Conservation (phyloP, 2,329 filamentous ascomycete species). For the Calonectria naviculata region DNA sequence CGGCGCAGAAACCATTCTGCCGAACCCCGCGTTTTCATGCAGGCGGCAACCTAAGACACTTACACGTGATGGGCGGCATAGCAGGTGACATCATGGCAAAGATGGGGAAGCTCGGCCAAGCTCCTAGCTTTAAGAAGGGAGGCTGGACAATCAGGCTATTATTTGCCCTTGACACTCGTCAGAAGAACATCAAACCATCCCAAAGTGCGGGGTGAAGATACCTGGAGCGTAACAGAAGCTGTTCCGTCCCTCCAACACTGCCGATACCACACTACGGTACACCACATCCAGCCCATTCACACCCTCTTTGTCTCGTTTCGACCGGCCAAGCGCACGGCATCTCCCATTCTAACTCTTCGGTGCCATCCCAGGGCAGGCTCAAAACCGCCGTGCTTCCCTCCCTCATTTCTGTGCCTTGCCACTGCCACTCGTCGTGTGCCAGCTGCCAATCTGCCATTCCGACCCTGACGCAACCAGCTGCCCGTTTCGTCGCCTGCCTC, state of each 20-base stretch:
- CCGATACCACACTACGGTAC: constrained; percentile 9
- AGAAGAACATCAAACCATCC: constrained; percentile 21
- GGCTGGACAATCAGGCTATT: constrained; percentile 37
- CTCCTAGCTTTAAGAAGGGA: constrained; percentile 43
- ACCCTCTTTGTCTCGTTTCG: constrained; percentile 36
- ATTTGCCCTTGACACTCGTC: constrained; percentile 20
- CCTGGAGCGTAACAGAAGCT: constrained; percentile 38
- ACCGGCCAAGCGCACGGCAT: constrained; percentile 25
- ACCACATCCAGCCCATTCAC: constrained; percentile 8
- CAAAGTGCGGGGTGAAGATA: constrained; percentile 41
- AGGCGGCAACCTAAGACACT: constrained; percentile 30
- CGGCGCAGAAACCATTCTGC: constrained; percentile 30
- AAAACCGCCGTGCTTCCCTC: constrained; percentile 31
- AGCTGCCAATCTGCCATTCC: constrained; percentile 31
- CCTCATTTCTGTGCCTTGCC: constrained; percentile 39
- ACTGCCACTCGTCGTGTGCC: constrained; percentile 17
- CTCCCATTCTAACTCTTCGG: constrained; percentile 18
- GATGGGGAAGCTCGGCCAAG: constrained; percentile 34
- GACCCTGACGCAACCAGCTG: constrained; percentile 39
- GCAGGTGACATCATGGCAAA: constrained; percentile 40
- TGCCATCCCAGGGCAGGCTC: constrained; percentile 36
- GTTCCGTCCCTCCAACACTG: constrained; percentile 44
- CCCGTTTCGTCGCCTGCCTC: constrained; percentile 32
- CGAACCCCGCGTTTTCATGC: constrained; percentile 42
- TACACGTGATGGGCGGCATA: constrained; percentile 35